These are phyloP conservation scores for Diophrys appendiculata DNA, from an alignment of 73 alveolate genomes.

Conservation along the genomic window DNA sequence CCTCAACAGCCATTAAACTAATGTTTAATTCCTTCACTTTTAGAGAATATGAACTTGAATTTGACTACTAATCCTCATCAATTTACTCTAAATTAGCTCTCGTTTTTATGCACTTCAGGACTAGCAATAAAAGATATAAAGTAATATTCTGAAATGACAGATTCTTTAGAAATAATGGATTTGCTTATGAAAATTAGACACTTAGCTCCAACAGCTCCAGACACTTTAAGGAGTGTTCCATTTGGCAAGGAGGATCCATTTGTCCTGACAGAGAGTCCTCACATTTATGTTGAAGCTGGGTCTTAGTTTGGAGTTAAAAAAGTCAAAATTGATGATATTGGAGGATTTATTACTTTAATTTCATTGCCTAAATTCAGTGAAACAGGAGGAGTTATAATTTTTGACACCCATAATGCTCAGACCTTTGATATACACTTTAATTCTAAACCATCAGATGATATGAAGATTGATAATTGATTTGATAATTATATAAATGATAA, in stretches of 20 bases:
- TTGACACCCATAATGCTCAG: too few relatives aligned
- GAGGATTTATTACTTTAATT: too few relatives aligned
- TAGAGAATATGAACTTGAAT: slow-evolving; percentile 7
- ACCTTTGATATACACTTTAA: too few relatives aligned
- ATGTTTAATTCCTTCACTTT: slow-evolving; percentile 18
- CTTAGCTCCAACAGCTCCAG: slow-evolving; percentile 71
- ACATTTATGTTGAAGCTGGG: slow-evolving; percentile 48
- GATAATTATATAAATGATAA: too few relatives aligned
- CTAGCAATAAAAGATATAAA: slow-evolving; percentile 43
- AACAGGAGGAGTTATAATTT: too few relatives aligned
- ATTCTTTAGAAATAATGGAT: slow-evolving; percentile 46
- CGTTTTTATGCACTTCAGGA: slow-evolving; percentile 57
- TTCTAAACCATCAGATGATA: too few relatives aligned
- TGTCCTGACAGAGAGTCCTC: slow-evolving; percentile 47
- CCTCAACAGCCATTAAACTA: slow-evolving; percentile 44
- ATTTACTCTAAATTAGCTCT: slow-evolving; percentile 35
- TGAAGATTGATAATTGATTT: too few relatives aligned
- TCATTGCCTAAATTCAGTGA: too few relatives aligned
- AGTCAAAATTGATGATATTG: too few relatives aligned
- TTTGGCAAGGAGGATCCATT: slow-evolving; percentile 57
- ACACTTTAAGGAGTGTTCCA: slow-evolving; percentile 62
- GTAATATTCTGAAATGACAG: slow-evolving; percentile 9
- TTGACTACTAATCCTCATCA: slow-evolving; percentile 48
- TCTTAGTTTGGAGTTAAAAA: too few relatives aligned
- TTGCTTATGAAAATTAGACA: slow-evolving; percentile 28